Conservation (phyloP, 257 asterid genomes). For the Thymus quinquecostatus region DNA sequence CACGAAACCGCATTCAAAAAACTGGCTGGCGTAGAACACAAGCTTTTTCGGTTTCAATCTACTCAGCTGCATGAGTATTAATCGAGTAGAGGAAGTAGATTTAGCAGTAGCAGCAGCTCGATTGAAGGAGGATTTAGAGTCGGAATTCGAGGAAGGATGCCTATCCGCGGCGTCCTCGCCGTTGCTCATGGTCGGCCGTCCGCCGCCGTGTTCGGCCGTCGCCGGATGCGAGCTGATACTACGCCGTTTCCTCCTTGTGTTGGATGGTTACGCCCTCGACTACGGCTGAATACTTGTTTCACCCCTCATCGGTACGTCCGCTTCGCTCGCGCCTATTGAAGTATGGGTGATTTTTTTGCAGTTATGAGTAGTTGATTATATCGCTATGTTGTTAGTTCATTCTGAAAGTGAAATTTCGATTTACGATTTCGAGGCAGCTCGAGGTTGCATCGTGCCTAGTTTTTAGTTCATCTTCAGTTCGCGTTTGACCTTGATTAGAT, state of each 20-base stretch:
- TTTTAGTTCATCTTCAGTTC: background rate
- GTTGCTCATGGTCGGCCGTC: constrained; percentile 49
- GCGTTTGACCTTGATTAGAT: background rate
- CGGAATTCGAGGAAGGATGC: constrained; percentile 40
- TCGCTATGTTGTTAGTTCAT: background rate
- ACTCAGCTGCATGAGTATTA: constrained; percentile 58
- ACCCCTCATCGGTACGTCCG: constrained; percentile 46
- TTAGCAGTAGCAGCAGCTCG: constrained; percentile 24
- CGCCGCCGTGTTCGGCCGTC: constrained; percentile 29
- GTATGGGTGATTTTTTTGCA: background rate
- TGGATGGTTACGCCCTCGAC: constrained; percentile 51
- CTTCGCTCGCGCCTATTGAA: constrained; percentile 7
- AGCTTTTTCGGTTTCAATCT: constrained; percentile 24
- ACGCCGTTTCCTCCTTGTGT: constrained; percentile 46
- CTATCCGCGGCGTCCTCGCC: constrained; percentile 46
- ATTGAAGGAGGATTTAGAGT: constrained; percentile 21
- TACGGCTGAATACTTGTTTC: constrained; percentile 51
- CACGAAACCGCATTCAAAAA: background rate
- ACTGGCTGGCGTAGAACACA: background rate
- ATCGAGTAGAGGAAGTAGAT: constrained; percentile 29
- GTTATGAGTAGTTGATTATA: background rate
- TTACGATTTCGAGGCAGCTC: background rate
- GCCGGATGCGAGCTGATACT: constrained; percentile 38
- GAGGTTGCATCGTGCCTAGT: background rate
- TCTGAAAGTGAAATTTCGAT: background rate